Base-by-base conservation (phyloP, 2,329 filamentous ascomycete species). In the Sporothrix brasiliensis region DNA sequence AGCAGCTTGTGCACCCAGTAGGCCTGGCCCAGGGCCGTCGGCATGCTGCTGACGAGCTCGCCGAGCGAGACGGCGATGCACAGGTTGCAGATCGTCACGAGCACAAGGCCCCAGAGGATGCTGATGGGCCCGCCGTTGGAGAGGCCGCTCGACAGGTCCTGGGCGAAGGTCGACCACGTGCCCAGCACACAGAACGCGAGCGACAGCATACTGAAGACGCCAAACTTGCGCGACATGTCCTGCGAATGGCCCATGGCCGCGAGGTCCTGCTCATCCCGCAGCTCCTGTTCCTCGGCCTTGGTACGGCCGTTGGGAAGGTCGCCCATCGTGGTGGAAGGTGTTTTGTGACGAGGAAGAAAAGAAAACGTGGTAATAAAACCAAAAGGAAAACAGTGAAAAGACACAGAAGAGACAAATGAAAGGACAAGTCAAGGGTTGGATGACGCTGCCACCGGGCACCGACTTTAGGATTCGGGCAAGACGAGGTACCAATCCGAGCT, bases 51-150 rank as follows among this genome's bases (percentile, higher is more conserved):
- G 75, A 82, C 83, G 58, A 88, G 79, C 76, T 88, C 86, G 61
- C 85, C 86, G 53, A 88, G 79, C 3, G 85, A 87, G 2, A 86
- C 82, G 41, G 91, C 90, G 44, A 93, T 89, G 78, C 89, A 91
- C 74, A 91, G 79, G 75, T 91, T 90, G 78, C 92, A 90, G 71
- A 86, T 73, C n/a, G 88, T 91, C 49, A 92, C 88, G 54, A 81
- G 80, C 44, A 91, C 79, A 88, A 90, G 92, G 54, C 89, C 90
- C 89, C 89, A 92, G 77, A 92, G 89, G 76, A 92, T 88, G 76
- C 88, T 86, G 72, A 88, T 86, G 9, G 89, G 88, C 1, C 90
- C 90, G 72, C 90, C 90, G 73, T 87, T 92, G 58, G 89, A 86
- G 52, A 92, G 83, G 75, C 90, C 90, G 79, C 69, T 71, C 34